Base-by-base conservation (phyloP, 2,329 filamentous ascomycete species). In the Alternaria solani region DNA sequence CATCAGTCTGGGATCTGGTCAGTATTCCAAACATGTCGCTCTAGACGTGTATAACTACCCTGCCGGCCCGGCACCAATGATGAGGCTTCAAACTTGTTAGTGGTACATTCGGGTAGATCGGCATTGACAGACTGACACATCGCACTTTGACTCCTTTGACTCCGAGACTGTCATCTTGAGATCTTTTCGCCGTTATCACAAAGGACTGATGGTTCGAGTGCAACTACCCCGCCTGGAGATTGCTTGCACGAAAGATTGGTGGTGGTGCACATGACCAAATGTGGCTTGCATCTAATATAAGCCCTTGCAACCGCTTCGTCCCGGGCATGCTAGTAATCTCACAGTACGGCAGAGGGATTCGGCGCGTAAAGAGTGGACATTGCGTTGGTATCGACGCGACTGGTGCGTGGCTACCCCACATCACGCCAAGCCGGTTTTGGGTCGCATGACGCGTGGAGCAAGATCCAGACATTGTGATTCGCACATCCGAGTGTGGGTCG, bases 31-130 rank as follows among this genome's bases (percentile, higher is more conserved):
- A 14, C 20, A 48, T 8, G 16, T 8, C 16, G 36, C 36, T 53
- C 36, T 28, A 11, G 26, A 25, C 16, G 14, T 9, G 14, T 5
- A 11, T 34, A 9, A 3, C 48, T 39, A 61, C 58, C 58, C 58
- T 26, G 78, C 77, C 9, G 78, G 78, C 2, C 78, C 78, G 18
- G 78, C 78, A 20, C 79, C 79, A 11, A 80, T 62, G 23, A 81
- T 77, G 42, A 81, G 70, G 4, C 76, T 78, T 49, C 8, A 1
- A 5, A 30, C 18, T 18, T 16, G 48, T 65, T 51, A 68, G 53
- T 39, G 1, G 8, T 30, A 28, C 11, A 16, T 5, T 20, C 32
- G n/a, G 3, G 39, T 46, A 8, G n/a, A 8, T 25, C 4, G 16
- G 11, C 8, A 7, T 7, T 11, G 6, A 1, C 4, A n/a, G 16